Base-by-base conservation (phyloP, 768 basidiomycete genomes). In the Floccularia luteovirens region DNA sequence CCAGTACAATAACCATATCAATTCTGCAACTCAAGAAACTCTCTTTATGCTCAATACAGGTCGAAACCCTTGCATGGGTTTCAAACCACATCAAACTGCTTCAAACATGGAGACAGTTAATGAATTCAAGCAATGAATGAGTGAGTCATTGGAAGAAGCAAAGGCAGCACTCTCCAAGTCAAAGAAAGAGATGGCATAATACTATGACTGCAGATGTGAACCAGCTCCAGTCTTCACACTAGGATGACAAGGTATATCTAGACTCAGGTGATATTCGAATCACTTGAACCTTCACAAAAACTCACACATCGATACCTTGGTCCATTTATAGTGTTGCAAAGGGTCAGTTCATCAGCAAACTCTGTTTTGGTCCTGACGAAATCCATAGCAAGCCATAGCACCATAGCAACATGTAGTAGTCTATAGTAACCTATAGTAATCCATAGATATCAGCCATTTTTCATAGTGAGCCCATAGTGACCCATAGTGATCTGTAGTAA, bases 1-100 rank as follows among this genome's bases (percentile, higher is more conserved):
- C 34, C 42, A 53, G 5, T 55, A 54, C 45, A 61, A 61, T 36
- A 54, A 55, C 28, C 33, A 51, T 11, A 23, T 44, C 1, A 39
- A 49, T 34, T 27, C 51, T 1, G 40, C 54, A 8, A 60, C 54
- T 12, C 43, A 48, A 10, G 37, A 51, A 16, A 53, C 54, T 20
- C 59, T 53, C 0, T 58, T 34, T 19, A 34, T 34, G 16, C 20
- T 34, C n/a, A 17, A 34, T 17, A 8, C 32, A 7, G 32, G 32
- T 19, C 16, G 16, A 7, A 8, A 34, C 32, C 32, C 16, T 12
- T 17, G 16, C 16, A 34, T 34, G 16, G 32, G 32, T 19, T 59
- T 46, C 56, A 47, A 20, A 36, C 48, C 3, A 51, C 52, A 38
- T 48, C 53, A 31, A 52, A 57, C 19, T 50, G 24, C 13, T 19